Evolutionary conservation across 179 eudicot species (phyloP), one percentile per base, ranked within the genome.

Genomic region (Patellifolia procumbens): DNA sequence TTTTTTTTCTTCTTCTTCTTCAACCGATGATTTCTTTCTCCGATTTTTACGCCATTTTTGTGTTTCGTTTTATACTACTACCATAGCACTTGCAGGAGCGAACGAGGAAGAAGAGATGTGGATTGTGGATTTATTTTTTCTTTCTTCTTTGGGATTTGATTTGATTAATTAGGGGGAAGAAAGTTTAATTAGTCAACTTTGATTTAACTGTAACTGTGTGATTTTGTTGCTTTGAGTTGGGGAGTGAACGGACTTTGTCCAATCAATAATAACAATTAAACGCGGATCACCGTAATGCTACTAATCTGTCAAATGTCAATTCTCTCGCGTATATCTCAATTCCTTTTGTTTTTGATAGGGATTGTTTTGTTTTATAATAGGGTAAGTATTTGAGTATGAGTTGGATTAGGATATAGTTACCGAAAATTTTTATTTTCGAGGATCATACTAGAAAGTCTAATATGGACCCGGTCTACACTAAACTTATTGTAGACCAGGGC

Each of bases 1-100:
- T 10, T 17, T 31, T 1, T 68, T 29, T 68, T 43, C 34, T 67
- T 12, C 24, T 26, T 45, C 13, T 16, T 45, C 51, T 4, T 26
- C 37, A 68, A 68, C 37, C 72, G 72, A 16, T 26, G 34, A 68
- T 46, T 46, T 68, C 72, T 46, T 46, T 68, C 72, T 46, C 52
- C 72, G 13, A 68, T 15, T 68, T 68, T 15, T 28, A 26, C 72
- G 56, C 24, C 5, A 19, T 46, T 68, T 46, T 45, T 68, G 24
- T 17, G 8, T 43, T 66, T 15, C 70, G 22, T 39, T 66, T 37
- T 66, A 66, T 66, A 66, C 13, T 37, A 1, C n/a, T n/a, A n/a
- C n/a, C n/a, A n/a, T n/a, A n/a, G 12, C 11, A 7, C 17, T 59
- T 55, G 28, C 24, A 68, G 13, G 72, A 68, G 32, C 34, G 46